phyloP scores from a whole-genome alignment of 148 eudicot species.

The Chenopodium quinoa region DNA sequence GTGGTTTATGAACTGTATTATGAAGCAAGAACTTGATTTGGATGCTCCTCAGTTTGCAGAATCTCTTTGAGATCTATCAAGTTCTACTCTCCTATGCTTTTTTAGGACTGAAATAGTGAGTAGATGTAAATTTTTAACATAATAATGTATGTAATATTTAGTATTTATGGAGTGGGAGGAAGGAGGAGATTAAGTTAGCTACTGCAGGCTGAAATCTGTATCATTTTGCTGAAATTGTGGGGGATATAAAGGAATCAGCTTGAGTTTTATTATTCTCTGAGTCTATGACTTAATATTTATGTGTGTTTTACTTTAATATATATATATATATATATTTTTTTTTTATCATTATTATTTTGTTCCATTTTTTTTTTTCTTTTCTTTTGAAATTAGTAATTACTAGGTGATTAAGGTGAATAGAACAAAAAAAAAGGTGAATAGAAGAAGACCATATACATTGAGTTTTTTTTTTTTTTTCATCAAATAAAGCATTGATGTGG shows the following conservation, averaged over 20 bases:
- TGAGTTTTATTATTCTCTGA: not conserved
- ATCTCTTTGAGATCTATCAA: slow-evolving; percentile 48
- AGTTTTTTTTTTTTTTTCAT: no score
- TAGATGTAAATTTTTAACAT: not conserved
- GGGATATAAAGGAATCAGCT: not conserved
- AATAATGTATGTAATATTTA: not conserved
- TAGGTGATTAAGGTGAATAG: no score
- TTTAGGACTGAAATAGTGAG: not conserved
- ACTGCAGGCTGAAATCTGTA: not conserved
- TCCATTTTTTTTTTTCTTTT: no score
- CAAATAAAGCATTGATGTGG: not conserved
- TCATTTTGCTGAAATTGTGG: not conserved
- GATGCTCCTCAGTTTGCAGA: slow-evolving; percentile 93
- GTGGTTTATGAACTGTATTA: slow-evolving; percentile 84
- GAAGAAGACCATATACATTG: no score
- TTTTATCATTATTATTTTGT: no score
- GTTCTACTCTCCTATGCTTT: not conserved
- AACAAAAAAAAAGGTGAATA: no score
- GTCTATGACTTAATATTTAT: no score
- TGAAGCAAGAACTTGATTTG: slow-evolving; percentile 88
- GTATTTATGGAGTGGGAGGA: not conserved
- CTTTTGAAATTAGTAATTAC: no score
- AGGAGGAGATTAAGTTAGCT: slow-evolving; percentile 2
- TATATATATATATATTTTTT: no score
- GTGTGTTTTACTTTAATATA: no score